Evolutionary conservation across 495 filamentous ascomycete genomes (phyloP).

Genomic region (Aspergillus taichungensis): DNA sequence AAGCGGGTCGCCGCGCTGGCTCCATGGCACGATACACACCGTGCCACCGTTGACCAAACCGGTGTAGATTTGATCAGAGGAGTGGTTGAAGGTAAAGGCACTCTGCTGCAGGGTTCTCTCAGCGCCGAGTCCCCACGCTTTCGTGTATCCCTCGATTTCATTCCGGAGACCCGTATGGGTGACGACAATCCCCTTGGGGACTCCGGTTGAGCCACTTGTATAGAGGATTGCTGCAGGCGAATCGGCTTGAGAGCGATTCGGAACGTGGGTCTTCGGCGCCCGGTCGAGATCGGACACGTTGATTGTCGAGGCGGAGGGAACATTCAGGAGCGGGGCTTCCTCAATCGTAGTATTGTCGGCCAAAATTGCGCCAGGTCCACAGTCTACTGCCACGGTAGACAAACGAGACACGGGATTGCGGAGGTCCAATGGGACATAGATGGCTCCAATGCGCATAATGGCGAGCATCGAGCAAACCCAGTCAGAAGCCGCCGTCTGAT

Average conservation of each 20-base stretch:
- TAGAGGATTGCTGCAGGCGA: slow-evolving; percentile 19
- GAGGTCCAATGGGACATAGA: slow-evolving; percentile 46
- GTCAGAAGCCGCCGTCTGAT: slow-evolving; percentile 21
- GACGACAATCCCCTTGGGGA: slow-evolving; percentile 20
- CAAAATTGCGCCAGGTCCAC: background rate
- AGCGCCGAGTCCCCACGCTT: slow-evolving; percentile 4
- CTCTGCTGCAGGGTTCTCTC: slow-evolving; percentile 24
- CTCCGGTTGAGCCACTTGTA: slow-evolving; percentile 21
- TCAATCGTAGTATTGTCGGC: background rate
- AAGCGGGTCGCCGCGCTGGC: slow-evolving; percentile 17
- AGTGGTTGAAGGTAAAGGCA: slow-evolving; percentile 20
- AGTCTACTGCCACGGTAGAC: background rate
- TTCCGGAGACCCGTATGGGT: slow-evolving; percentile 18
- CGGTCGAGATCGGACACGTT: no score
- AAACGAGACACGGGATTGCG: background rate
- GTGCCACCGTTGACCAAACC: slow-evolving; percentile 20
- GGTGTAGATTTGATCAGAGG: slow-evolving; percentile 15
- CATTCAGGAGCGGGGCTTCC: background rate
- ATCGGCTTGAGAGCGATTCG: background rate
- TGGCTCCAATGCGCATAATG: slow-evolving; percentile 37
- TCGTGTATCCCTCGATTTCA: slow-evolving; percentile 13
- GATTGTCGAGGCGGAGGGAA: no score
- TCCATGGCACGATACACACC: slow-evolving; percentile 12
- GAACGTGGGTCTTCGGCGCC: no score
- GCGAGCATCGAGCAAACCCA: slow-evolving; percentile 46